phyloP scores from a whole-genome alignment of 2,329 filamentous ascomycete genomes.

The Microdochium nivale region DNA sequence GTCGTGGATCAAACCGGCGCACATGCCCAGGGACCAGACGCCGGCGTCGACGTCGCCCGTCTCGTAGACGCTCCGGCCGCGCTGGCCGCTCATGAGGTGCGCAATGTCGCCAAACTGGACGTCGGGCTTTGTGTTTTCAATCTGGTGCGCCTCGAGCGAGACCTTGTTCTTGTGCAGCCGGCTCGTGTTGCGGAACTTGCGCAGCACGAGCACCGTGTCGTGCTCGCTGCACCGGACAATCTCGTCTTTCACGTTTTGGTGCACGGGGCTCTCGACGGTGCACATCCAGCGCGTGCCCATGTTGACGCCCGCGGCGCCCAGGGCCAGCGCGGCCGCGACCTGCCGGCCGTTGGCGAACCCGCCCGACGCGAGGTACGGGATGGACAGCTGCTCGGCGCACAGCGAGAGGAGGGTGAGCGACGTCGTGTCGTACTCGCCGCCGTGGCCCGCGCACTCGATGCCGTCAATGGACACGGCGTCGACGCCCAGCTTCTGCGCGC shows the following conservation, averaged over 20 bases:
- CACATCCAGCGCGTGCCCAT: slow-evolving; percentile 97
- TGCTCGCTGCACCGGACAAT: slow-evolving; percentile 81
- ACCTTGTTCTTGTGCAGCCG: slow-evolving; percentile 84
- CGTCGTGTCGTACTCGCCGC: slow-evolving; percentile 73
- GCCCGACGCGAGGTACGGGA: slow-evolving; percentile 87
- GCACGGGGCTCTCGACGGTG: slow-evolving; percentile 81
- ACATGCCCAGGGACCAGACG: slow-evolving; percentile 88
- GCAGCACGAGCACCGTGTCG: slow-evolving; percentile 75
- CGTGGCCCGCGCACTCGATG: slow-evolving; percentile 85
- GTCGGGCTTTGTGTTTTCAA: slow-evolving; percentile 69
- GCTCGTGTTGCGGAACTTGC: slow-evolving; percentile 83
- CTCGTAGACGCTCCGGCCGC: slow-evolving; percentile 78
- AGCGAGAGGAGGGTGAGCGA: slow-evolving; percentile 76
- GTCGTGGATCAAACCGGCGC: slow-evolving; percentile 76
- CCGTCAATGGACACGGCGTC: slow-evolving; percentile 92
- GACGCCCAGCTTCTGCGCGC: slow-evolving; percentile 81
- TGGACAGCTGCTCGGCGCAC: slow-evolving; percentile 69
- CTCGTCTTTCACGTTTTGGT: slow-evolving; percentile 79
- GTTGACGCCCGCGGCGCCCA: slow-evolving; percentile 86
- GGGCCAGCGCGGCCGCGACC: slow-evolving; percentile 73
- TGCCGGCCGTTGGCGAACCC: slow-evolving; percentile 89
- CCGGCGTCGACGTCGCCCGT: slow-evolving; percentile 86
- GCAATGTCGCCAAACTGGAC: slow-evolving; percentile 83
- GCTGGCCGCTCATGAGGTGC: slow-evolving; percentile 77
- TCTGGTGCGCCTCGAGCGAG: slow-evolving; percentile 63